These are phyloP conservation scores for Podila epigama DNA, from an alignment of 192 early-diverging fungal species.

Conservation along the genomic window DNA sequence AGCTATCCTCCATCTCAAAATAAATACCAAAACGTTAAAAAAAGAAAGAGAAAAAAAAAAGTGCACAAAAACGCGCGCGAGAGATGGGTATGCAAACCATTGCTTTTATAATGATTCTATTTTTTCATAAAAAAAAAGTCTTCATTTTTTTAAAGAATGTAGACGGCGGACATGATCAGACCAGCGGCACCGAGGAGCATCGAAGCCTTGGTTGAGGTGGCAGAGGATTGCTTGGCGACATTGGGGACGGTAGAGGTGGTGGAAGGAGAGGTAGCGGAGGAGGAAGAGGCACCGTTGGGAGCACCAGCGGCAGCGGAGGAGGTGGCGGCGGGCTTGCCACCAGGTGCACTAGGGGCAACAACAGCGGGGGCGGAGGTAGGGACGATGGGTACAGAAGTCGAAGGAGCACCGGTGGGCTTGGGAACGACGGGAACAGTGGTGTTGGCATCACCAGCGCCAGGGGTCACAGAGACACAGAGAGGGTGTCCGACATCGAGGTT, in stretches of 20 bases:
- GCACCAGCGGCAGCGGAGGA: not conserved
- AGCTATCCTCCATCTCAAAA: too few species aligned
- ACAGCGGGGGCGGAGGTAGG: too few species aligned
- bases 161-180: conserved; percentile 7
- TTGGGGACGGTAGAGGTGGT: not conserved
- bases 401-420: not conserved
- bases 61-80: not conserved
- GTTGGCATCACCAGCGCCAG: conserved; percentile 1
- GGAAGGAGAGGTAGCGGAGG: not conserved
- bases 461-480: conserved; percentile 16
- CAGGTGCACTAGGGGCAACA: too few species aligned
- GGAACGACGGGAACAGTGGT: not conserved
- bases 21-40: too few species aligned
- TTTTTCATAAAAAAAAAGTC: not conserved
- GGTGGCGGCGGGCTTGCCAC: too few species aligned
- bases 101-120: not conserved
- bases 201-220: conserved; percentile 3
- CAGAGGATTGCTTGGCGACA: not conserved
- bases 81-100: not conserved
- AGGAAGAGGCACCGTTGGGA: not conserved
- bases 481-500: conserved; percentile 23
- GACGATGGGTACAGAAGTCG: too few species aligned
- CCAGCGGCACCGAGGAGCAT: conserved; percentile 9
- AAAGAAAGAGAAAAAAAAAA: too few species aligned
- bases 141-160: conserved; percentile 6